These are phyloP conservation scores for Lotmaria passim DNA, from an alignment of 208 protist species.

Conservation along the genomic window DNA sequence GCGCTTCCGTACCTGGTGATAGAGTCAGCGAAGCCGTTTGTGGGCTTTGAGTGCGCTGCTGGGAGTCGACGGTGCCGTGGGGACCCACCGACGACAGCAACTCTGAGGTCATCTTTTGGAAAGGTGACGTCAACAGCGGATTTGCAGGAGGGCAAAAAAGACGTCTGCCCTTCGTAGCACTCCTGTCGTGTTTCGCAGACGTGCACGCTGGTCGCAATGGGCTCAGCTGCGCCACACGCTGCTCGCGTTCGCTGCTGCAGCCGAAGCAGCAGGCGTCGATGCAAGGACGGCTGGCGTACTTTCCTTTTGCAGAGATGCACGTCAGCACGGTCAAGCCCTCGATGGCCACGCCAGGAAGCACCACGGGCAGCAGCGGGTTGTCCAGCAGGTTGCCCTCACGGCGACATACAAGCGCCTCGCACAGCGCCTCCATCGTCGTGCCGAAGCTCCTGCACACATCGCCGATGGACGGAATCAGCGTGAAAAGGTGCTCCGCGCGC, in stretches of 20 bases:
- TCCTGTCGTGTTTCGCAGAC: not conserved
- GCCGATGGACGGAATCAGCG: conserved; percentile 5
- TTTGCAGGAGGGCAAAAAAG: not conserved
- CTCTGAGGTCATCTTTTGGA: conserved; percentile 7
- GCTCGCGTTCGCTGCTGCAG: conserved; percentile 8
- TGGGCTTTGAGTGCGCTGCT: too few species aligned
- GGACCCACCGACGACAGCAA: not conserved
- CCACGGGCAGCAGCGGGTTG: conserved; percentile 17
- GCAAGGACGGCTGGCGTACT: conserved; percentile 21
- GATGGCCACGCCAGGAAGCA: conserved; percentile 13
- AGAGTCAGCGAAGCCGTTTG: too few species aligned
- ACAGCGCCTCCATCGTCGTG: conserved; percentile 14
- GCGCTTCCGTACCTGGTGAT: too few species aligned
- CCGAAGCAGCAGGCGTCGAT: conserved; percentile 28
- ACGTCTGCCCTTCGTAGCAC: not conserved
- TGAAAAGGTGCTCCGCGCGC: conserved; percentile 21
- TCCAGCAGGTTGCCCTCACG: conserved; percentile 21
- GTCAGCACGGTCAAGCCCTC: conserved; percentile 21
- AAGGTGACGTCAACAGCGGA: not conserved
- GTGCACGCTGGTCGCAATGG: not conserved
- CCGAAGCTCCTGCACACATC: conserved; percentile 15
- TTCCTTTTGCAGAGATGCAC: conserved; percentile 16
- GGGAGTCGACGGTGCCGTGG: too few species aligned
- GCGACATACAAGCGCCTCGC: conserved; percentile 21
- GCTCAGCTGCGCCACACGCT: not conserved